Evolutionary conservation across 129 eudicot species (phyloP), one percentile per base, ranked within the genome.

Genomic region (Lonicera japonica): DNA sequence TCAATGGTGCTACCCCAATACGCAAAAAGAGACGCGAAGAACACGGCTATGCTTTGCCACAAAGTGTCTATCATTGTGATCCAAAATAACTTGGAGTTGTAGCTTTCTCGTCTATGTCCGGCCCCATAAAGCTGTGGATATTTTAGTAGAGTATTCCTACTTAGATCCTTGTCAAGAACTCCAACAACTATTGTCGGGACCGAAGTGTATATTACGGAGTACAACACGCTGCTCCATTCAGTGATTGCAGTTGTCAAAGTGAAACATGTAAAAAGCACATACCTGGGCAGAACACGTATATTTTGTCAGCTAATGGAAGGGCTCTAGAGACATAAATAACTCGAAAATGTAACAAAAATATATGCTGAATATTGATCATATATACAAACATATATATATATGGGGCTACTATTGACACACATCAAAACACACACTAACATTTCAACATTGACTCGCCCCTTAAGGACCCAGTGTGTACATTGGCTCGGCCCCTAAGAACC

Each of bases 201-300:
- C 8, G 99, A 68, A 21, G 95, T 88, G 69, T 94, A 94, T 58
- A 88, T 69, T 39, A 94, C 76, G 16, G 99, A 94, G 67, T 94
- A 94, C 70, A 94, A 63, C 61, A 94, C 86, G 18, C 95, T 85
- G 87, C 96, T 94, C 99, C 99, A 88, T 54, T 94, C 99, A 0
- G 88, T 94, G 25, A 94, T 75, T 0, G 99, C 92, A 16, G 96
- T 88, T 62, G 95, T 94, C 65, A 88, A 61, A 16, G 99, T 85
- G 78, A 80, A 94, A 39, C 73, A 69, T 0, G 92, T 88, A 68
- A 80, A 94, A 29, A 94, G 83, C 50, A 68, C 86, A 45, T 85
- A 94, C 99, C 99, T 88, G 78, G 54, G 61, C 17, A 65, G 47
- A 76, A 56, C 45, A 52, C 45, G 52, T 14, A 50, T 12, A 63